A percentile compares a stretch with the other conserved stretches of the same genome.
These are phyloP conservation scores for Chalara sp. DNA, from an alignment of 2,329 filamentous ascomycete genomes.

Conservation along the genomic window DNA sequence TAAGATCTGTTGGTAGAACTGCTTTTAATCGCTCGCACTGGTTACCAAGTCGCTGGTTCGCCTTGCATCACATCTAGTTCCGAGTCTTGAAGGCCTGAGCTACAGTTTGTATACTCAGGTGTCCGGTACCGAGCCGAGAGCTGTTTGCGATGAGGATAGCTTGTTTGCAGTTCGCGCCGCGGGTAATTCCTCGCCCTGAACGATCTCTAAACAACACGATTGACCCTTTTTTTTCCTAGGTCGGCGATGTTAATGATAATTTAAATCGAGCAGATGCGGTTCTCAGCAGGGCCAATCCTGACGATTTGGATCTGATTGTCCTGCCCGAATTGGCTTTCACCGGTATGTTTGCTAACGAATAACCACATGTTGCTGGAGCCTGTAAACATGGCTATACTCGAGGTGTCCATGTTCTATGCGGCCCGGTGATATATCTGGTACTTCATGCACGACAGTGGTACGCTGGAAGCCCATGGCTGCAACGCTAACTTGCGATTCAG, in stretches of 20 bases:
- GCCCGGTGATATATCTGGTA: too few species aligned
- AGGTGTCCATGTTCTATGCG: neutral
- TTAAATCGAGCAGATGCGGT: conserved; percentile 60
- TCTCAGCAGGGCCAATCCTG: conserved; percentile 42
- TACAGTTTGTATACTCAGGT: too few species aligned
- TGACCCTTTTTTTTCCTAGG: conserved; percentile 29
- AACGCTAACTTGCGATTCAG: conserved; percentile 3
- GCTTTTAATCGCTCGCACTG: too few species aligned
- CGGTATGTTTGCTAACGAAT: conserved; percentile 37
- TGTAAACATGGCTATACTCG: neutral
- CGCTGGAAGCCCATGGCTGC: too few species aligned
- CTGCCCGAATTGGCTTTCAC: conserved; percentile 72
- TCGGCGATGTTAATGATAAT: conserved; percentile 66
- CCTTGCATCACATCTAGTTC: too few species aligned
- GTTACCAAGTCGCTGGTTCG: too few species aligned
- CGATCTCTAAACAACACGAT: too few species aligned
- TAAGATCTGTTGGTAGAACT: too few species aligned
- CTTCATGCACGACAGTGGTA: too few species aligned
- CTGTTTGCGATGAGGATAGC: conserved; percentile 54
- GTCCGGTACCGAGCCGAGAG: too few species aligned
- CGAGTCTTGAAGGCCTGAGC: too few species aligned
- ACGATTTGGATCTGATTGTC: conserved; percentile 62
- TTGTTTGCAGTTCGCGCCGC: conserved; percentile 48
- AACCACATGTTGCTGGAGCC: neutral
- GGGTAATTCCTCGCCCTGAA: too few species aligned